Evolutionary conservation across 129 eudicot species (phyloP).

Genomic region (Tagetes erecta): DNA sequence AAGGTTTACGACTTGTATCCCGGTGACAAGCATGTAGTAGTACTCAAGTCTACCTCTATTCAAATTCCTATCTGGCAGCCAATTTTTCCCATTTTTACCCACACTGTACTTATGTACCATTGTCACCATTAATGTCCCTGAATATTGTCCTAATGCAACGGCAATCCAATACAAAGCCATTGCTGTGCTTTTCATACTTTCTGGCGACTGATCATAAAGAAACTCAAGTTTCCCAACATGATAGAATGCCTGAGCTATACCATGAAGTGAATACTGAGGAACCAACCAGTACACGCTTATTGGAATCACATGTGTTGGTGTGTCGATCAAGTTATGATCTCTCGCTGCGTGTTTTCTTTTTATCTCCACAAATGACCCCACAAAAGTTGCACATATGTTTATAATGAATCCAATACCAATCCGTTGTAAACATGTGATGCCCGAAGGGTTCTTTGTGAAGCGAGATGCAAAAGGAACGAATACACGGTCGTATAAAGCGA

Average conservation of each 20-base stretch:
- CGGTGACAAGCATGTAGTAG: conserved; percentile 61
- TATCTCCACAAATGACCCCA: conserved; percentile 51
- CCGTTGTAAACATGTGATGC: conserved; percentile 67
- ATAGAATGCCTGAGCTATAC: conserved; percentile 59
- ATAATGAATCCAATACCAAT: conserved; percentile 64
- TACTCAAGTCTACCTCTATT: conserved; percentile 62
- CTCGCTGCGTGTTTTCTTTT: conserved; percentile 61
- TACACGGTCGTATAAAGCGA: conserved; percentile 56
- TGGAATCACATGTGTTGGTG: conserved; percentile 53
- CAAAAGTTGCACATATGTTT: conserved; percentile 51
- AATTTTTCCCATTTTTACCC: conserved; percentile 40
- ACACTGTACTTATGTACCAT: conserved; percentile 54
- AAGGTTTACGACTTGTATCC: conserved; percentile 45
- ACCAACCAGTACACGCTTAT: conserved; percentile 71
- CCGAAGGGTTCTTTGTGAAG: conserved; percentile 56
- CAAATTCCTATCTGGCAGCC: conserved; percentile 78
- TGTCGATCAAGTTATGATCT: conserved; percentile 55
- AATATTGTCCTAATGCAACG: conserved; percentile 54
- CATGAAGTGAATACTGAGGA: conserved; percentile 71
- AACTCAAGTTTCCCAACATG: conserved; percentile 70
- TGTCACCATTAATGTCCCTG: conserved; percentile 63
- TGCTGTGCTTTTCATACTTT: conserved; percentile 84
- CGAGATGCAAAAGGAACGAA: conserved; percentile 59
- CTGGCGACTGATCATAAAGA: conserved; percentile 75
- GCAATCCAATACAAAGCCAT: conserved; percentile 57